Evolutionary conservation across 2,329 filamentous ascomycete genomes (phyloP), one percentile per base, ranked within the genome.

Genomic region (Endoconidiophora laricicola): DNA sequence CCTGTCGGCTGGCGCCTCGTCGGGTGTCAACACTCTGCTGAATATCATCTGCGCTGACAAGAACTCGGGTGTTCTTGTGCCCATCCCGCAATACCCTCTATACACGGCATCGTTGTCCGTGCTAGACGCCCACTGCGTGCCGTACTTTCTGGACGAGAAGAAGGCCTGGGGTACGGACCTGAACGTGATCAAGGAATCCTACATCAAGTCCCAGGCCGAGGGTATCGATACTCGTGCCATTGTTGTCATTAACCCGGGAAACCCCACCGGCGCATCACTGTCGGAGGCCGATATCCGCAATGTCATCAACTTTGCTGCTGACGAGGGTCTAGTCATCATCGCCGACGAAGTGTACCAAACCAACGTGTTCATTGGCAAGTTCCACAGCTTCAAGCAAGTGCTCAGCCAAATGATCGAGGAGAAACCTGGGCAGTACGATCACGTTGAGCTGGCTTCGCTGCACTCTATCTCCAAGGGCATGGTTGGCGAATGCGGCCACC

Each of bases 301-400:
- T 47, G 85, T 96, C n/a, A 74, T 96, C 57, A 78, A 91, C 56
- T 83, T 95, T 56, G 90, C 91, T 38, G 81, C 79, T 24, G 73
- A 88, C 64, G 79, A 95, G 71, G 78, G 81, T 58, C 74, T 98
- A 23, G 87, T 96, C 50, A 72, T 96, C 56, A 77, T 98, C 60
- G 91, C 91, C 48, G 91, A 98, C 61, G 91, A 98, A 67, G 91
- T 98, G 37, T 98, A 98, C 76, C 91, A 98, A 69, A 96, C 91
- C 62, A 98, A 98, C 66, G 84, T 98, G 59, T 98, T 98, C 68
- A 71, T 83, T 55, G 91, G 91, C 65, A 74, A 90, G 63, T 98
- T 98, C 72, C 79, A 85, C 68, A 93, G 85, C 60, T 96, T 98
- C 81, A 96, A 96, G 71, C 79, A 83, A 59, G 79, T 82, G 39